phyloP scores from a whole-genome alignment of 1,284 basidiomycete genomes.

The Rhodotorula sp. region DNA sequence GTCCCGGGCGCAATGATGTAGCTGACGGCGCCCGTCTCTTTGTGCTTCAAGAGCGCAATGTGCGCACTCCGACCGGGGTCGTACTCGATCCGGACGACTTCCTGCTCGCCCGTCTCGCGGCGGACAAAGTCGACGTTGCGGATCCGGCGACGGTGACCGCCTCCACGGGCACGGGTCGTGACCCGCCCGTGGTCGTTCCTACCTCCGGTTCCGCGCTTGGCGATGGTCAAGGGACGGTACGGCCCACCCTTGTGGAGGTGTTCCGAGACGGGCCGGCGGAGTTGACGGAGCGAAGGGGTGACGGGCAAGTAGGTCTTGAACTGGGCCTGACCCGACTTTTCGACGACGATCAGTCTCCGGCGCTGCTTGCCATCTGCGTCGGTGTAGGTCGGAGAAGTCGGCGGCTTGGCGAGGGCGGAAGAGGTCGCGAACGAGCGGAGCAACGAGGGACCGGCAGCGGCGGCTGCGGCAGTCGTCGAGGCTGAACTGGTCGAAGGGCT shows the following conservation, averaged over 20 bases:
- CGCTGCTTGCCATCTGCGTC: constrained; percentile 15
- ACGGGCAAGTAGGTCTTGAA: constrained; percentile 91
- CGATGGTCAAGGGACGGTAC: constrained; percentile 75
- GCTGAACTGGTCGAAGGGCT: not conserved
- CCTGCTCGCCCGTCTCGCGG: constrained; percentile 70
- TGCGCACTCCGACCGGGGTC: constrained; percentile 92
- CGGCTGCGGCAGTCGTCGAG: not conserved
- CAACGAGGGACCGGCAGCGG: not conserved
- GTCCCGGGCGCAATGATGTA: constrained; percentile 94
- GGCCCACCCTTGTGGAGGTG: constrained; percentile 84
- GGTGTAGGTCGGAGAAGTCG: constrained; percentile 10
- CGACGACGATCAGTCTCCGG: constrained; percentile 34
- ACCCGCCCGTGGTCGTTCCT: constrained; percentile 80
- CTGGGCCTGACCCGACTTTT: constrained; percentile 40
- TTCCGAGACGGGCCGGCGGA: constrained; percentile 73
- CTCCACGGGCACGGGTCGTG: constrained; percentile 84
- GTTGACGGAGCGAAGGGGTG: constrained; percentile 81
- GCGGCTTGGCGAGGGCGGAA: constrained; percentile 5
- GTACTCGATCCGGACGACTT: constrained; percentile 92
- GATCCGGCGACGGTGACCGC: constrained; percentile 85
- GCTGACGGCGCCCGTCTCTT: constrained; percentile 52
- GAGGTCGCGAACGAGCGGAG: constrained; percentile 23
- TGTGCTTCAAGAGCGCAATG: constrained; percentile 77
- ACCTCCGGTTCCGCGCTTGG: constrained; percentile 82
- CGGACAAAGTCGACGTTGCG: constrained; percentile 85